phyloP scores from a whole-genome alignment of 2,329 filamentous ascomycete genomes.

The Monilinia vaccinii-corymbosi region DNA sequence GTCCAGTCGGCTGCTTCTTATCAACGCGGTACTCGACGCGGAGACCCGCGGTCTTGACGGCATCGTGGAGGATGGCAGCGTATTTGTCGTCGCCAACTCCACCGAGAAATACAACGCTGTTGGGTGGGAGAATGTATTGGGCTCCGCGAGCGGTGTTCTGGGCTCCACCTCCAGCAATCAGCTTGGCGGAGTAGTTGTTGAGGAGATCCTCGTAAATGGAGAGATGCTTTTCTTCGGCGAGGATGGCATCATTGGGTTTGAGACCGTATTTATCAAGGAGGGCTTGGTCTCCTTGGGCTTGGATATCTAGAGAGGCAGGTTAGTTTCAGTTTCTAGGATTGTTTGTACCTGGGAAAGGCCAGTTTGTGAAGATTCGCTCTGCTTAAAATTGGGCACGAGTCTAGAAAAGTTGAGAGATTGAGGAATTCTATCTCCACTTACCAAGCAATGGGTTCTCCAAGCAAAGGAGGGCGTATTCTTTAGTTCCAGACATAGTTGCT shows the following conservation, averaged over 20 bases:
- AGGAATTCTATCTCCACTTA: constrained; percentile 35
- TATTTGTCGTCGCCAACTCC: constrained; percentile 96
- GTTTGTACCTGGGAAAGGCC: neutral
- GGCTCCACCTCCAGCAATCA: constrained; percentile 91
- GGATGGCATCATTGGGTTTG: constrained; percentile 95
- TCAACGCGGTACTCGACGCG: constrained; percentile 94
- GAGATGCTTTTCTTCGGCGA: constrained; percentile 85
- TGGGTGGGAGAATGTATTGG: constrained; percentile 84
- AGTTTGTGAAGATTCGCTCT: neutral
- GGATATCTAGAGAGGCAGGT: constrained; percentile 60
- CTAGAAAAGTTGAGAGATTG: neutral
- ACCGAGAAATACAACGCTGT: constrained; percentile 89
- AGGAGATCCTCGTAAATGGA: constrained; percentile 89
- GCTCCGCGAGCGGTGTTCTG: constrained; percentile 97
- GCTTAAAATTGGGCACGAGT: neutral
- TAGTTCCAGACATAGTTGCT: constrained; percentile 57
- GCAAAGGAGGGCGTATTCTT: constrained; percentile 83
- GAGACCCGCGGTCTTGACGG: constrained; percentile 79
- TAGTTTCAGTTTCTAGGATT: constrained; percentile 1
- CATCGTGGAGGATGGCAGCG: constrained; percentile 76
- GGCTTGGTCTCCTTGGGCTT: constrained; percentile 71
- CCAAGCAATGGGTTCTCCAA: constrained; percentile 96
- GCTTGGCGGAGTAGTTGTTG: constrained; percentile 82
- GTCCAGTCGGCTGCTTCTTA: constrained; percentile 72
- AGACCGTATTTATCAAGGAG: constrained; percentile 88